These are phyloP conservation scores for Angomonas desouzai DNA, from an alignment of 208 protist species.

Conservation along the genomic window DNA sequence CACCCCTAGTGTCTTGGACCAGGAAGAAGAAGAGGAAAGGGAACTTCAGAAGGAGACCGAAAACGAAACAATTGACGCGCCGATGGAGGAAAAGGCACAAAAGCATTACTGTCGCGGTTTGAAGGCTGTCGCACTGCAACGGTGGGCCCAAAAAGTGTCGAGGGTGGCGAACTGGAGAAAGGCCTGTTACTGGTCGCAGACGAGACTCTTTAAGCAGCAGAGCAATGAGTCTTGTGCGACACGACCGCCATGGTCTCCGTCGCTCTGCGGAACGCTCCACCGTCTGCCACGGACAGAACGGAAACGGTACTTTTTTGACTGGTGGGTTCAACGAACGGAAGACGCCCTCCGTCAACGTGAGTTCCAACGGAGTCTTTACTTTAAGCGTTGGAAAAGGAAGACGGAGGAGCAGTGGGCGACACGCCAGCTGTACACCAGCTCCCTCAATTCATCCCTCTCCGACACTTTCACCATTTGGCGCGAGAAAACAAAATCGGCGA, in stretches of 20 bases:
- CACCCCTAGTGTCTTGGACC: neutral
- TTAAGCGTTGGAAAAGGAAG: slow-evolving; percentile 10
- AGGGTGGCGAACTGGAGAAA: neutral
- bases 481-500: slow-evolving; percentile 16
- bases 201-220: neutral
- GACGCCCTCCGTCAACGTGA: neutral
- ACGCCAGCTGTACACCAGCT: slow-evolving; percentile 5
- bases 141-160: neutral
- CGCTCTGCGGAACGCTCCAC: slow-evolving; percentile 20
- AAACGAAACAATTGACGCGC: neutral
- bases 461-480: slow-evolving; percentile 28
- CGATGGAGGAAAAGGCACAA: neutral
- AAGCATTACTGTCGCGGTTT: neutral
- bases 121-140: neutral
- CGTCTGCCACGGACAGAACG: slow-evolving; percentile 37
- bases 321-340: slow-evolving; percentile 25
- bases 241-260: neutral
- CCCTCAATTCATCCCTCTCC: neutral
- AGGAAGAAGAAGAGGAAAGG: neutral
- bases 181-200: neutral
- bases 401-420: neutral
- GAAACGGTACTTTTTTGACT: slow-evolving; percentile 41
- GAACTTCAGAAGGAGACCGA: neutral
- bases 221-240: neutral
- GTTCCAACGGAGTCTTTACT: slow-evolving; percentile 6